These are phyloP conservation scores for Colletotrichum phormii DNA, from an alignment of 2,329 filamentous ascomycete genomes.

Conservation along the genomic window DNA sequence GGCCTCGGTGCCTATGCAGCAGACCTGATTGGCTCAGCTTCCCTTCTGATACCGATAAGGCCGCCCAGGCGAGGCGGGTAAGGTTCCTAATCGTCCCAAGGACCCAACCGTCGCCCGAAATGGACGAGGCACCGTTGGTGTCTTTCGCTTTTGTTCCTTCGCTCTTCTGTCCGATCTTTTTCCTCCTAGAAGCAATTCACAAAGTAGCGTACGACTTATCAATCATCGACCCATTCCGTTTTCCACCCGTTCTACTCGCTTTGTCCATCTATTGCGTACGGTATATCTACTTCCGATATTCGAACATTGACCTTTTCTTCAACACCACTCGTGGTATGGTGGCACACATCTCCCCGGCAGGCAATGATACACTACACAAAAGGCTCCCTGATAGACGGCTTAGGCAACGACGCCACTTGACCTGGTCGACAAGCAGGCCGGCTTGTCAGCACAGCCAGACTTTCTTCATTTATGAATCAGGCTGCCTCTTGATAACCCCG, in stretches of 20 bases:
- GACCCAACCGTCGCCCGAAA: neutral
- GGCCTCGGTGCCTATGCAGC: neutral
- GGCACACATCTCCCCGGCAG: neutral
- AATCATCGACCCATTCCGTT: neutral
- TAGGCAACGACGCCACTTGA: constrained; percentile 16
- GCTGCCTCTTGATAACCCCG: constrained; percentile 10
- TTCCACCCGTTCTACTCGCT: too few species aligned
- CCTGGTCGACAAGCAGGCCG: neutral
- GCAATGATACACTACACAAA: neutral
- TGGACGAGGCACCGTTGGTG: neutral
- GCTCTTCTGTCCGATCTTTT: neutral
- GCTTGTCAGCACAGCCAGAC: constrained; percentile 9
- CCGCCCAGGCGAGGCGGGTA: constrained; percentile 1
- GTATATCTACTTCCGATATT: neutral
- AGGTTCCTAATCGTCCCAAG: constrained; percentile 11
- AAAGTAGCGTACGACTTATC: neutral
- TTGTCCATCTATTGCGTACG: too few species aligned
- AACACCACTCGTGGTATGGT: too few species aligned
- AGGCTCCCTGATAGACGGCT: too few species aligned
- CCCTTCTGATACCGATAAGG: constrained; percentile 3
- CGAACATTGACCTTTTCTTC: neutral
- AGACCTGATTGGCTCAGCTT: neutral
- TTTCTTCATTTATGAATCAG: neutral
- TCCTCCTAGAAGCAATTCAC: neutral
- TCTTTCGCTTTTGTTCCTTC: constrained; percentile 2